These are phyloP conservation scores for Periglandula ipomoeae DNA, from an alignment of 2,329 filamentous ascomycete genomes.

Conservation along the genomic window DNA sequence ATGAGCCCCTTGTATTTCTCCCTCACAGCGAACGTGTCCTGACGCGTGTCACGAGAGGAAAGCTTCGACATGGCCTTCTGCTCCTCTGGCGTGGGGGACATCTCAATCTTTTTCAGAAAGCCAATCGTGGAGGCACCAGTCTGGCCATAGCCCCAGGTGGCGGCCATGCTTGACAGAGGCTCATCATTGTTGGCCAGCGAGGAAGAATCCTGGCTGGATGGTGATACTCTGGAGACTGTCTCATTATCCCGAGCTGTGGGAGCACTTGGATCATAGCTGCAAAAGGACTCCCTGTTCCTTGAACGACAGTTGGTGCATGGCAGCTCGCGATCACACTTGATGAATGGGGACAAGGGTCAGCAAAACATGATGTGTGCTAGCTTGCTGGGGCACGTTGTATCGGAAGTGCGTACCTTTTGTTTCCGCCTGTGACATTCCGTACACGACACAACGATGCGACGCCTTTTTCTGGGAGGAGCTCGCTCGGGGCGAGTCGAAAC, in stretches of 20 bases:
- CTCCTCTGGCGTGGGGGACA: constrained; percentile 23
- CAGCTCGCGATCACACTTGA: constrained; percentile 47
- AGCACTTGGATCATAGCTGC: too few relatives aligned
- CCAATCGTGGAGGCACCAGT: constrained; percentile 43
- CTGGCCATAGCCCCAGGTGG: constrained; percentile 46
- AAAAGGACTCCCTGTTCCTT: constrained; percentile 46
- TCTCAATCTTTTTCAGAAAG: constrained; percentile 46
- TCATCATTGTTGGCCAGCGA: constrained; percentile 14
- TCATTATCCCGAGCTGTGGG: too few relatives aligned
- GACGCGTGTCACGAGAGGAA: constrained; percentile 11
- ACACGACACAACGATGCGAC: constrained; percentile 53
- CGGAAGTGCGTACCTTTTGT: constrained; percentile 38
- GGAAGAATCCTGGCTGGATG: constrained; percentile 2
- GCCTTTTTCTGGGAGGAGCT: constrained; percentile 43
- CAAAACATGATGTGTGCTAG: not conserved
- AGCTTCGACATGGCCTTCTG: constrained; percentile 11
- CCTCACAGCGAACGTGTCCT: constrained; percentile 29
- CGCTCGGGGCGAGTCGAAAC: constrained; percentile 5
- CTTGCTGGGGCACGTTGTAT: not conserved
- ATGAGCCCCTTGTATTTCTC: constrained; percentile 52
- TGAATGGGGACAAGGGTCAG: constrained; percentile 1
- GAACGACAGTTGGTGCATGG: constrained; percentile 52
- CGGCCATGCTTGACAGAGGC: constrained; percentile 32
- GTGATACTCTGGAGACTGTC: too few relatives aligned
- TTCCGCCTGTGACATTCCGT: constrained; percentile 57